phyloP scores from a whole-genome alignment of 257 asterid species.

The Solanum raphanifolium region DNA sequence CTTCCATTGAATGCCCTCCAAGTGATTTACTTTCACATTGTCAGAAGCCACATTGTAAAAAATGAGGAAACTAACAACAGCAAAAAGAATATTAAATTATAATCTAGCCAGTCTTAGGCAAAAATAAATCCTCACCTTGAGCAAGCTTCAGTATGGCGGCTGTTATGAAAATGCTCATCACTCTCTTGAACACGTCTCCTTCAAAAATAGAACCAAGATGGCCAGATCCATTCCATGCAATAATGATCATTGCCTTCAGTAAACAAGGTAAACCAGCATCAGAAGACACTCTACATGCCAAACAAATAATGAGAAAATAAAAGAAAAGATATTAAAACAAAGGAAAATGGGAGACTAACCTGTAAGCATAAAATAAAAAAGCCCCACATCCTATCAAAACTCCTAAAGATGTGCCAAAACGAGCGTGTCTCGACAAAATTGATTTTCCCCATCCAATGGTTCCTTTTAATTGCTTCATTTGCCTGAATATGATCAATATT shows the following conservation, averaged over 20 bases:
- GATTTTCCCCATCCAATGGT: constrained; percentile 77
- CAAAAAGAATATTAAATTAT: background rate
- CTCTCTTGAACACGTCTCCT: constrained; percentile 65
- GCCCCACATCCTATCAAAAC: constrained; percentile 96
- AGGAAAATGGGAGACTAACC: constrained; percentile 30
- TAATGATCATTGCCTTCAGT: constrained; percentile 82
- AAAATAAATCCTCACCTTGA: constrained; percentile 42
- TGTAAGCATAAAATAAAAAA: constrained; percentile 74
- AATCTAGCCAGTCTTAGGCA: background rate
- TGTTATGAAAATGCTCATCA: constrained; percentile 85
- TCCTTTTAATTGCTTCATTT: constrained; percentile 33
- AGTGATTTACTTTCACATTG: background rate
- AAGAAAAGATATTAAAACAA: background rate
- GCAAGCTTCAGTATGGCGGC: constrained; percentile 80
- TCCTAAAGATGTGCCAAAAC: constrained; percentile 80
- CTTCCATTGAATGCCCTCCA: background rate
- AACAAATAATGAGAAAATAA: background rate
- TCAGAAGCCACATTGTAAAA: background rate
- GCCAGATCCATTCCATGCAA: constrained; percentile 89
- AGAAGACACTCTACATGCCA: constrained; percentile 1
- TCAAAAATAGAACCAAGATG: constrained; percentile 41
- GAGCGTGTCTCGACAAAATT: constrained; percentile 94
- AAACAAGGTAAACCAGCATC: constrained; percentile 3
- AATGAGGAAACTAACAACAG: background rate
- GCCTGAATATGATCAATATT: constrained; percentile 36